Conservation (phyloP, 2,329 filamentous ascomycete species). For the Colletotrichum viniferum region DNA sequence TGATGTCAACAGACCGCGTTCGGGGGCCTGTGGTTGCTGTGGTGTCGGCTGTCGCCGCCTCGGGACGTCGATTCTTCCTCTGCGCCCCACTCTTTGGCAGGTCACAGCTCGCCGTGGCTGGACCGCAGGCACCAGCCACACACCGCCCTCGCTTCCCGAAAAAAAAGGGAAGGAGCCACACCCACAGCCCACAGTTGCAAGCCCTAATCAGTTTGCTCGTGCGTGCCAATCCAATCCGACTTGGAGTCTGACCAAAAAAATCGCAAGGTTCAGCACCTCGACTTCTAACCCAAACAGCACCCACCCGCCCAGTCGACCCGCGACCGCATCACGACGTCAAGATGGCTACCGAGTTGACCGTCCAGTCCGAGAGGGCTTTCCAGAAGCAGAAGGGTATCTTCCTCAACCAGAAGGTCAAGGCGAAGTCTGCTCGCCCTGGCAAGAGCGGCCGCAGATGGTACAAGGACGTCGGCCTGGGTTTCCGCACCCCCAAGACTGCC, state of each 20-base stretch:
- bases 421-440: conserved; percentile 82
- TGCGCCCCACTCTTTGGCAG: not conserved
- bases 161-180: not conserved
- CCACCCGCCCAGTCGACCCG: conserved; percentile 19
- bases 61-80: not conserved
- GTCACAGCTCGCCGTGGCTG: not conserved
- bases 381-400: conserved; percentile 99
- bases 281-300: conserved; percentile 23
- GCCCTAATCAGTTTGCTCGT: not conserved
- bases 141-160: not conserved
- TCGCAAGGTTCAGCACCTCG: conserved; percentile 11
- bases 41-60: not conserved
- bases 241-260: not conserved
- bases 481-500: conserved; percentile 97
- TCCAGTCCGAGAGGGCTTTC: conserved; percentile 99
- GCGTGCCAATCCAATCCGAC: not conserved
- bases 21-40: conserved; percentile 11
- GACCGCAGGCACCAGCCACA: not conserved
- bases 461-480: conserved; percentile 99
- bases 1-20: conserved; percentile 18
- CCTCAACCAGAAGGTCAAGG: conserved; percentile 94
- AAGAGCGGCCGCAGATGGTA: conserved; percentile 95
- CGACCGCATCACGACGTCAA: conserved; percentile 36
- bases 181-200: not conserved
- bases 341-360: conserved; percentile 98